These are phyloP conservation scores for Diplodia intermedia DNA, from an alignment of 2,329 filamentous ascomycete species.

Conservation along the genomic window DNA sequence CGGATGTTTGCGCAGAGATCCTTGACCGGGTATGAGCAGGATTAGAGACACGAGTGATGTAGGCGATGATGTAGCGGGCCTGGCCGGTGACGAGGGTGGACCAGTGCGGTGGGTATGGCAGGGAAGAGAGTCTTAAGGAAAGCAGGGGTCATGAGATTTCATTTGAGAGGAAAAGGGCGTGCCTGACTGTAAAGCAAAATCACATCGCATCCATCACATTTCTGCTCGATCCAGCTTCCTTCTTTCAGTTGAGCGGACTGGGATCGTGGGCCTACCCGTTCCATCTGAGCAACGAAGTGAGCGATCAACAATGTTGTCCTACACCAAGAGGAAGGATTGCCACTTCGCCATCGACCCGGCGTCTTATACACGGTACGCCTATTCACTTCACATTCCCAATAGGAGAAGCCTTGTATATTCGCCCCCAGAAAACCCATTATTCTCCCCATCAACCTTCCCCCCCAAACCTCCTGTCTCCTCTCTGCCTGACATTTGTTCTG, in stretches of 20 bases:
- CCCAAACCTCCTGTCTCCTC: no score
- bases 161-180: background rate
- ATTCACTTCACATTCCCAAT: background rate
- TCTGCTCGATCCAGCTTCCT: background rate
- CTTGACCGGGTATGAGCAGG: background rate
- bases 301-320: background rate
- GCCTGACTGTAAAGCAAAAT: background rate
- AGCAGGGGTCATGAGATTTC: constrained; percentile 2
- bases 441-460: background rate
- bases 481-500: background rate
- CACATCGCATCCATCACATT: background rate
- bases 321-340: background rate
- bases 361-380: constrained; percentile 11
- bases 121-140: constrained; percentile 10
- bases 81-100: background rate
- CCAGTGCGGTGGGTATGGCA: background rate
- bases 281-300: background rate
- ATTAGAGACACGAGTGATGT: constrained; percentile 1
- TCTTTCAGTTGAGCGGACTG: background rate
- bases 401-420: background rate
- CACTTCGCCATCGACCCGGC: constrained; percentile 9
- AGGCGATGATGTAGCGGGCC: constrained; percentile 14
- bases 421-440: background rate
- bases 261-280: background rate
- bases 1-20: background rate